These are phyloP conservation scores for Termitomyces sp. DNA, from an alignment of 768 basidiomycete species.

Conservation along the genomic window DNA sequence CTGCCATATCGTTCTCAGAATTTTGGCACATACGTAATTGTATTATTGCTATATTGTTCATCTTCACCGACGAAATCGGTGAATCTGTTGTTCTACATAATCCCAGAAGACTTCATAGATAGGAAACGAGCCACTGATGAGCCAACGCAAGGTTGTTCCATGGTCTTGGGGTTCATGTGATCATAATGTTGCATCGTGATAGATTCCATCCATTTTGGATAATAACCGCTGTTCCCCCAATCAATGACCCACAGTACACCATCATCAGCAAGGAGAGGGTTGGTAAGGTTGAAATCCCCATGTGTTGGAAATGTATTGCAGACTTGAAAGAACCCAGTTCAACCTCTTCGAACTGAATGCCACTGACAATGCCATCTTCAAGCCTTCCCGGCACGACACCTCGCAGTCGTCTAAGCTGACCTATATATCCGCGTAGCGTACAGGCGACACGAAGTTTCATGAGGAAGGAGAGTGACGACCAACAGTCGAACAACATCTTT, in stretches of 20 bases:
- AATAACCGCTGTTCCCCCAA: slow-evolving; percentile 22
- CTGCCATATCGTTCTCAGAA: too few relatives aligned
- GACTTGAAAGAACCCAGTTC: slow-evolving; percentile 3
- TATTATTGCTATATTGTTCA: too few relatives aligned
- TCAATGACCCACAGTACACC: slow-evolving; percentile 26
- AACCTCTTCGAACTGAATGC: neutral
- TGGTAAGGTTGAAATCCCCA: slow-evolving; percentile 20
- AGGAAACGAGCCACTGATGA: neutral
- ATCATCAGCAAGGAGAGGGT: slow-evolving; percentile 20
- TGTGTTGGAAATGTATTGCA: slow-evolving; percentile 14
- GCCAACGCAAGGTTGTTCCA: slow-evolving; percentile 1
- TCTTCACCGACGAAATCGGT: neutral
- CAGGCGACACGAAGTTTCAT: slow-evolving; percentile 19
- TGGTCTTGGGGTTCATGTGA: neutral
- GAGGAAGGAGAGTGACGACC: slow-evolving; percentile 17
- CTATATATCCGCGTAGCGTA: slow-evolving; percentile 21
- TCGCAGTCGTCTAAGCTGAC: slow-evolving; percentile 16
- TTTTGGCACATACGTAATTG: too few relatives aligned
- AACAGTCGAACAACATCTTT: slow-evolving; percentile 16
- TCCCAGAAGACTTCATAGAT: neutral
- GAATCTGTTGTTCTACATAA: neutral
- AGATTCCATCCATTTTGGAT: slow-evolving; percentile 22
- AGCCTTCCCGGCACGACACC: slow-evolving; percentile 1
- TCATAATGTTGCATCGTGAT: slow-evolving; percentile 5
- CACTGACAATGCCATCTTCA: neutral